These are phyloP conservation scores for Fimicolochytrium jonesii DNA, from an alignment of 192 early-diverging fungal species.

Conservation along the genomic window DNA sequence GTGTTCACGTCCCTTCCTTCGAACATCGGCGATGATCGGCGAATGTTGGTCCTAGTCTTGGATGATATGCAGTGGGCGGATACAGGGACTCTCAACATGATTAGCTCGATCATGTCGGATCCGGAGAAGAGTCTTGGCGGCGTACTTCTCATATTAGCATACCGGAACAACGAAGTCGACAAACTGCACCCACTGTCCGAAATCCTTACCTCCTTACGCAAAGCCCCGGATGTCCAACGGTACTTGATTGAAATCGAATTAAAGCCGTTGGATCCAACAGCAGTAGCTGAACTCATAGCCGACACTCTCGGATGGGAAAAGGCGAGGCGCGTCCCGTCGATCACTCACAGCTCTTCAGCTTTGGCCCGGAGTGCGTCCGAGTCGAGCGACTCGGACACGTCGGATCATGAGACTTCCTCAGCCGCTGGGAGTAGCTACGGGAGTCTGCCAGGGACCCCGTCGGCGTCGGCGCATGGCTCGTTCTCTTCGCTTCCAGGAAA, in stretches of 20 bases:
- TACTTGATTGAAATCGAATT: slow-evolving; percentile 8
- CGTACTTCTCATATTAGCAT: slow-evolving; percentile 17
- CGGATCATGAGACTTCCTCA: too few species aligned
- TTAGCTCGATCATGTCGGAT: slow-evolving; percentile 20
- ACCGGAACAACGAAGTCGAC: slow-evolving; percentile 25
- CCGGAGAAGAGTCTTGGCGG: slow-evolving; percentile 1
- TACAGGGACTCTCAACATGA: slow-evolving; percentile 17
- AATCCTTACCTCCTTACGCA: background rate
- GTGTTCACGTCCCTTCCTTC: slow-evolving; percentile 16
- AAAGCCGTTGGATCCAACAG: background rate
- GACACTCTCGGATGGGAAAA: background rate
- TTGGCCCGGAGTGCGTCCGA: too few species aligned
- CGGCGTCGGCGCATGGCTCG: too few species aligned
- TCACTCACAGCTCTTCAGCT: too few species aligned
- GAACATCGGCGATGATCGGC: background rate
- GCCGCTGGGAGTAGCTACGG: too few species aligned
- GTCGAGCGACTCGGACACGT: too few species aligned
- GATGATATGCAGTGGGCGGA: slow-evolving; percentile 36
- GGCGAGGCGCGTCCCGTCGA: too few species aligned
- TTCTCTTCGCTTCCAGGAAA: too few species aligned
- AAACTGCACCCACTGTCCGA: slow-evolving; percentile 9
- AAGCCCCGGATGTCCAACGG: background rate
- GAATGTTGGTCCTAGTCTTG: slow-evolving; percentile 27
- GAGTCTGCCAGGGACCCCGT: too few species aligned
- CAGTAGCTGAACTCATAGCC: background rate